Evolutionary conservation across 2,329 filamentous ascomycete genomes (phyloP).

Genomic region (Diaporthe amygdali): DNA sequence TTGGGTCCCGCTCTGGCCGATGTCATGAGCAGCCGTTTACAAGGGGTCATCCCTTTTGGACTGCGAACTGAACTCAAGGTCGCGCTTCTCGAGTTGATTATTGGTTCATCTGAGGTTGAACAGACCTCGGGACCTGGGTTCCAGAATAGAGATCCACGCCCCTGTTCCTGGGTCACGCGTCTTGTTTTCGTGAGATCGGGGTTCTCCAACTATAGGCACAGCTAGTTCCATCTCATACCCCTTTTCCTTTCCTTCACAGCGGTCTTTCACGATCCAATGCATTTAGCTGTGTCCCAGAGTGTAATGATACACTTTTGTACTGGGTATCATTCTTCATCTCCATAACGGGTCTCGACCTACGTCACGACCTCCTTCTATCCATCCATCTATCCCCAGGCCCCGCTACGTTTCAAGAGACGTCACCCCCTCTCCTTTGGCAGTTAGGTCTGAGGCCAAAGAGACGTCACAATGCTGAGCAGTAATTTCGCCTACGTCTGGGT

Average conservation of each 20-base stretch:
- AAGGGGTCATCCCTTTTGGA: background rate
- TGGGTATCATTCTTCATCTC: background rate
- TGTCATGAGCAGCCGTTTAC: background rate
- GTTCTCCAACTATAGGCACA: background rate
- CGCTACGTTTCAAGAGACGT: background rate
- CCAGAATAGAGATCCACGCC: background rate
- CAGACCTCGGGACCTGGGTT: background rate
- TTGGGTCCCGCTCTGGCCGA: background rate
- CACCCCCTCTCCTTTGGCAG: background rate
- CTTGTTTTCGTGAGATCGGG: background rate
- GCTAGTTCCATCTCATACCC: background rate
- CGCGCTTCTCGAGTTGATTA: background rate
- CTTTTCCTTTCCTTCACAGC: background rate
- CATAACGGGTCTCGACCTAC: background rate
- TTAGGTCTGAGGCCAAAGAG: background rate
- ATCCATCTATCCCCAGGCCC: background rate
- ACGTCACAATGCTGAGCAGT: background rate
- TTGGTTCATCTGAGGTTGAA: constrained; percentile 9
- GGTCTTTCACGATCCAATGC: background rate
- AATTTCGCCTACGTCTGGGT: background rate
- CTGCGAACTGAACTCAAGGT: background rate
- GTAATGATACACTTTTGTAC: background rate
- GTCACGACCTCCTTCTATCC: too few species aligned
- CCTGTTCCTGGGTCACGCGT: background rate
- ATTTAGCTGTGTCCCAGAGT: background rate